These are phyloP conservation scores for Solanum rostratum DNA, from an alignment of 257 asterid species.

Conservation along the genomic window DNA sequence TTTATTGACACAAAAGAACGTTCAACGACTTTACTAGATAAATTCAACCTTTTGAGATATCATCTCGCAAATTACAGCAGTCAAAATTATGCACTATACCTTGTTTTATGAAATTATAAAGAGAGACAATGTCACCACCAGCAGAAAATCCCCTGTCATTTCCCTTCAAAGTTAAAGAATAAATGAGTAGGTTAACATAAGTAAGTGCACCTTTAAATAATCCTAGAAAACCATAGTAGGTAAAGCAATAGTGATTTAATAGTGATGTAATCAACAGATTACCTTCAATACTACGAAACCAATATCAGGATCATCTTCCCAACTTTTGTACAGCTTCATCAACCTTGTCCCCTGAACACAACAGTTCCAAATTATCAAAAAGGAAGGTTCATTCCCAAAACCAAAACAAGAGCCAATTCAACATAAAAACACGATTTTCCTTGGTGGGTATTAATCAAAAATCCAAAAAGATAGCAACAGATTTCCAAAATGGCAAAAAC, in stretches of 20 bases:
- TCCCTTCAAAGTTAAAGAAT: conserved; percentile 53
- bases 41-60: not conserved
- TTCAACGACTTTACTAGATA: not conserved
- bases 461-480: not conserved
- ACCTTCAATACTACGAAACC: conserved; percentile 80
- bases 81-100: conserved; percentile 25
- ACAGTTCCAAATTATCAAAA: not conserved
- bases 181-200: not conserved
- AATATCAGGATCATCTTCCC: conserved; percentile 77
- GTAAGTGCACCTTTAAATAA: not conserved
- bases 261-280: not conserved
- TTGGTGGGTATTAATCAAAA: not conserved
- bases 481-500: not conserved
- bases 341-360: conserved; percentile 46
- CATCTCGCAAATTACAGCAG: not conserved
- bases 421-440: not conserved
- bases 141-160: conserved; percentile 86
- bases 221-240: not conserved
- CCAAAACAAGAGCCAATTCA: not conserved
- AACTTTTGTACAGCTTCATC: conserved; percentile 62
- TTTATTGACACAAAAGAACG: not conserved
- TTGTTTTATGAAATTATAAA: conserved; percentile 40
- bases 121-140: conserved; percentile 83
- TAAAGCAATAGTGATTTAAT: not conserved
- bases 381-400: not conserved